A percentile compares a stretch with the other conserved stretches of the same genome.
Conservation (phyloP, 768 basidiomycete species). For the Amanita jacksonii region DNA sequence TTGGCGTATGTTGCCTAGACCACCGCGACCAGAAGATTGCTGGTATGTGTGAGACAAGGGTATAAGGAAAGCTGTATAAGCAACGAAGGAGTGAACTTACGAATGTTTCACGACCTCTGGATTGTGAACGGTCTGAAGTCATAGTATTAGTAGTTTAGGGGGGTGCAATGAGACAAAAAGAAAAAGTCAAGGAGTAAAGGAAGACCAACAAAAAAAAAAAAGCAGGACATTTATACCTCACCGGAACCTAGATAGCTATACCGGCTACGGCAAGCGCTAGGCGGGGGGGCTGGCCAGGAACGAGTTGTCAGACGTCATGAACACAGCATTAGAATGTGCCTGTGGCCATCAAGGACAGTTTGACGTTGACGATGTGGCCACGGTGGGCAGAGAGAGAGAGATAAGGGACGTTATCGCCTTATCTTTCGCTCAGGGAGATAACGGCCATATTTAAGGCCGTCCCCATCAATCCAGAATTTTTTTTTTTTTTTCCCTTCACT, state of each 20-base stretch:
- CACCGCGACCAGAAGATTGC: conserved; percentile 60
- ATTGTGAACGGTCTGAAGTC: conserved; percentile 37
- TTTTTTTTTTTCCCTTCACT: too few relatives aligned
- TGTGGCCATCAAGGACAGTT: too few relatives aligned
- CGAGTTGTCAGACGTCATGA: neutral
- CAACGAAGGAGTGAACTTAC: conserved; percentile 26
- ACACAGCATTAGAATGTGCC: too few relatives aligned
- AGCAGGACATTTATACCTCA: too few relatives aligned
- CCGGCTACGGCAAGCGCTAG: too few relatives aligned
- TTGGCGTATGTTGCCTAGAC: conserved; percentile 55
- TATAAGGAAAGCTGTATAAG: conserved; percentile 2
- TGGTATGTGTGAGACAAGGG: conserved; percentile 12
- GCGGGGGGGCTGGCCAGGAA: too few relatives aligned
- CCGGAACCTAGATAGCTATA: too few relatives aligned
- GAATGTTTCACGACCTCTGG: conserved; percentile 50
- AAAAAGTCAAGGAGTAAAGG: neutral
- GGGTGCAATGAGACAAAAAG: neutral
- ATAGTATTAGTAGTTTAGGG: conserved; percentile 13
- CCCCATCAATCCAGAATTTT: too few relatives aligned
- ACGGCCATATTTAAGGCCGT: too few relatives aligned
- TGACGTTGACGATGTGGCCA: too few relatives aligned
- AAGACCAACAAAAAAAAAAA: neutral
- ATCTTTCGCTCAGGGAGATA: neutral
- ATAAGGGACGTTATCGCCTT: neutral
- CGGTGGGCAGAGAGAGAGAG: too few relatives aligned